Evolutionary conservation across 257 asterid species (phyloP).

Genomic region (Nicotiana paniculata): DNA sequence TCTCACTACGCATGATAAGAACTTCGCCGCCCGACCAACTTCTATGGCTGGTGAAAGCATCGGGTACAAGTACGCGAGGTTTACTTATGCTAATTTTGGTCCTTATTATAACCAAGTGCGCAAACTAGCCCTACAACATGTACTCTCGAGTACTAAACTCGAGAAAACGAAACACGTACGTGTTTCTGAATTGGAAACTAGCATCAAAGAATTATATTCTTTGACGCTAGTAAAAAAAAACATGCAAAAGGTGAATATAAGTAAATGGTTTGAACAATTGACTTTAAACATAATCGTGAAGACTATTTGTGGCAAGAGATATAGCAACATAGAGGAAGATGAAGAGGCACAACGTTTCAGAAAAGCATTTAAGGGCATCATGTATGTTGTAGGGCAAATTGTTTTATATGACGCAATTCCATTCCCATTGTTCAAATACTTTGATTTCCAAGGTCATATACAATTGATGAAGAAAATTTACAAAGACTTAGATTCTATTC

Average conservation of each 20-base stretch:
- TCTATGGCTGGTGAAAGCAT: conserved; percentile 31
- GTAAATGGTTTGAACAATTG: conserved; percentile 32
- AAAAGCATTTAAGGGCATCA: conserved; percentile 25
- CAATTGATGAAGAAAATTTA: conserved; percentile 35
- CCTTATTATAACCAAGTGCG: conserved; percentile 47
- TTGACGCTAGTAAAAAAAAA: neutral
- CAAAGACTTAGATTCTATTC: conserved; percentile 23
- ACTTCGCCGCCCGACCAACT: conserved; percentile 29
- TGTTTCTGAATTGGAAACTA: conserved; percentile 2
- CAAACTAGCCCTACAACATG: conserved; percentile 33
- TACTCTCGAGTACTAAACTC: conserved; percentile 39
- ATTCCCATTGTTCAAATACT: conserved; percentile 23
- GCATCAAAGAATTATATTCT: conserved; percentile 18
- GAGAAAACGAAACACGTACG: conserved; percentile 30
- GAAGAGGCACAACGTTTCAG: conserved; percentile 18
- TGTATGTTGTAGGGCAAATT: conserved; percentile 28
- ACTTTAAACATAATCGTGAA: conserved; percentile 28
- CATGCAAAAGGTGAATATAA: conserved; percentile 20
- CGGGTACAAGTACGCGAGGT: conserved; percentile 38
- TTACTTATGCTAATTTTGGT: conserved; percentile 36
- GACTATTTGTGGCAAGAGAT: conserved; percentile 40
- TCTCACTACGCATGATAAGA: conserved; percentile 46
- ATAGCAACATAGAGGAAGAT: neutral
- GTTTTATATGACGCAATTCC: conserved; percentile 34
- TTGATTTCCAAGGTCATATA: conserved; percentile 40